Conservation (phyloP, 2,329 filamentous ascomycete species). For the Phyllosticta citriasiana region DNA sequence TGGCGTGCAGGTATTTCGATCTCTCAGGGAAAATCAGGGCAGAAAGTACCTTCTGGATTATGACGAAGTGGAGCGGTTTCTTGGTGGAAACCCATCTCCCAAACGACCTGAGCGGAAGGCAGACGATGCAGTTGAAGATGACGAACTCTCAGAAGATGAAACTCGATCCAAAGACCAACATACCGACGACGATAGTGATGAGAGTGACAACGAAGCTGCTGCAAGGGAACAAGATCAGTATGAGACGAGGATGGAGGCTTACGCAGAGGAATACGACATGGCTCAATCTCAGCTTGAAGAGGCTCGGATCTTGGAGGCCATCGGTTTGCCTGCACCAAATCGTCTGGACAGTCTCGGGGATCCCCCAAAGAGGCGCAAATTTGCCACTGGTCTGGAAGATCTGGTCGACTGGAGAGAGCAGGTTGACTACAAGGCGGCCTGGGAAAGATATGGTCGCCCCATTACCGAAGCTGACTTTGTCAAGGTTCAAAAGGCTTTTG, state of each 20-base stretch:
- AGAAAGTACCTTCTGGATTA: constrained; percentile 20
- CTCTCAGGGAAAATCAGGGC: constrained; percentile 11
- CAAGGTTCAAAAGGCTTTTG: background rate
- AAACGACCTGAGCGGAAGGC: background rate
- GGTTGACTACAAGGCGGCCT: constrained; percentile 37
- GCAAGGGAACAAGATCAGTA: background rate
- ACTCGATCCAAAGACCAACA: background rate
- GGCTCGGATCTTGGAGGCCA: constrained; percentile 31
- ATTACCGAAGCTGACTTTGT: constrained; percentile 6
- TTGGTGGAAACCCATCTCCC: constrained; percentile 13
- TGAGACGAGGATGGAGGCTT: constrained; percentile 13
- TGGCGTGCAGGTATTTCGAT: constrained; percentile 36
- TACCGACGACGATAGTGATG: background rate
- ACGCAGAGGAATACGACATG: constrained; percentile 40
- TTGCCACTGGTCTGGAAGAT: constrained; percentile 27
- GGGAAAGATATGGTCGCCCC: constrained; percentile 33
- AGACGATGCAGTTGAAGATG: background rate
- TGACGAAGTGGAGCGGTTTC: constrained; percentile 33
- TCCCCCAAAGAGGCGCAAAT: constrained; percentile 15
- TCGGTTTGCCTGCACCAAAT: constrained; percentile 21
- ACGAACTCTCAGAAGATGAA: background rate
- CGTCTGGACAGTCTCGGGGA: background rate
- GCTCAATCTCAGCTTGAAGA: constrained; percentile 37
- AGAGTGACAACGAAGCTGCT: background rate
- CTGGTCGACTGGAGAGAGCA: constrained; percentile 39